Evolutionary conservation across 495 filamentous ascomycete species (phyloP), one percentile per base, ranked within the genome.

Genomic region (Penicillium samsonianum): DNA sequence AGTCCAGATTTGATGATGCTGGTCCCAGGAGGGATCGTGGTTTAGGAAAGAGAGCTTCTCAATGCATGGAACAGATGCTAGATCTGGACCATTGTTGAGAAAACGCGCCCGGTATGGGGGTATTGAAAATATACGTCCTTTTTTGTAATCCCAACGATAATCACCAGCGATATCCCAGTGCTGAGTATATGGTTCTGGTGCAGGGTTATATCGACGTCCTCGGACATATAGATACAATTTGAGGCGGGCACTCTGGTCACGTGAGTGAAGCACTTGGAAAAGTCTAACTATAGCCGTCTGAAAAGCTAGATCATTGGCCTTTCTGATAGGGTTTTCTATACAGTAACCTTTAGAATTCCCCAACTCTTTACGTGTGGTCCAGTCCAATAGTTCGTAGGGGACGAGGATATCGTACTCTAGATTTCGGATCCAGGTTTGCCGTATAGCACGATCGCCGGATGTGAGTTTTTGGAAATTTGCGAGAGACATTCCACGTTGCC

Each of bases 311-410:
- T 47, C 44, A 31, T 47, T 31, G 14, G 44, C 44, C 44, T 31
- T 47, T 25, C 44, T 47, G 14, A 47, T 23, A 30, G 26, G 16
- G 1, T 47, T 47, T n/a, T 47, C 16, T 23, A 31, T 31, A 17
- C 2, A 30, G 14, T 47, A 47, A 30, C 2, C 26, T 47, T 47
- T 12, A 3, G 26, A 3, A 12, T 47, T 23, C 26, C 12, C 16
- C 44, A 22, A 46, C 44, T 28, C 23, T 47, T 47, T 47, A 14
- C 44, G 44, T 31, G 44, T 47, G 1, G 44, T 47, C 44, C 23
- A 47, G 14, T 47, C 44, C 26, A 31, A 19, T 1, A 47, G 44
- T 30, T 47, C 25, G 44, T 47, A 30, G 14, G 44, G 44, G 44
- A 47, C 16, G 9, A 47, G 26, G 23, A 31, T 31, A 25, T 47